Base-by-base conservation (phyloP, 805 yeast genomes). In the Yarrowia sp. region DNA sequence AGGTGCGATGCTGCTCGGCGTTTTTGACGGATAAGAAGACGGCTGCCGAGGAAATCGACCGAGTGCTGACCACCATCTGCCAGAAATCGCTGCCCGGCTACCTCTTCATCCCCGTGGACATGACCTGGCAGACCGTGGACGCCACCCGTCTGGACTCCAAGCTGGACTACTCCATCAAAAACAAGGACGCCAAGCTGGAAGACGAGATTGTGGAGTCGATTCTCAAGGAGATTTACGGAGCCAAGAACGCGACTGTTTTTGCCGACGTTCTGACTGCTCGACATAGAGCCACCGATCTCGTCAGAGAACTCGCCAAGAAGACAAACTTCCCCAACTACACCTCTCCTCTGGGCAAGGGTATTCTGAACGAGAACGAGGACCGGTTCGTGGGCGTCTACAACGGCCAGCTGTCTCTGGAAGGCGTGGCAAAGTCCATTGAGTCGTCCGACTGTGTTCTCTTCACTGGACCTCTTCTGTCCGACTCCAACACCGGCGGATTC, bases 21-120 rank as follows among this genome's bases (percentile, higher is more conserved):
- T 79, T 82, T 55, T 74, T 89, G 56, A 78, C 72, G 67, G 81
- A 83, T 70, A 79, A 86, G 8, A 71, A 75, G 0, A 76, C 78
- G 10, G 90, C 88, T 0, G 80, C 88, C 42, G 78, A 79, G 26
- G 86, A 89, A 76, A 85, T 93, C 68, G 98, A 93, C 76, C 79
- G 79, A 26, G 89, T 91, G 8, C 84, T 93, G 68, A 75, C 74
- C 53, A 80, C 82, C 16, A 86, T 91, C 36, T 79, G 86, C 72
- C 80, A 77, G 46, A 81, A 84, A 56, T 86, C 88, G 46, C 86
- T 88, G 76, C 98, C 98, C 0, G 97, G 97, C 15, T 92, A 89
- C 74, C 76, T 92, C 61, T 91, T 86, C 75, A 77, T 93, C 58
- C 97, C 98, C 1, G 80, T 84, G 52, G 93, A 92, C 75, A 77